These are phyloP conservation scores for Hordeum vulgare DNA, from an alignment of 176 grass and related monocot species.

Conservation along the genomic window DNA sequence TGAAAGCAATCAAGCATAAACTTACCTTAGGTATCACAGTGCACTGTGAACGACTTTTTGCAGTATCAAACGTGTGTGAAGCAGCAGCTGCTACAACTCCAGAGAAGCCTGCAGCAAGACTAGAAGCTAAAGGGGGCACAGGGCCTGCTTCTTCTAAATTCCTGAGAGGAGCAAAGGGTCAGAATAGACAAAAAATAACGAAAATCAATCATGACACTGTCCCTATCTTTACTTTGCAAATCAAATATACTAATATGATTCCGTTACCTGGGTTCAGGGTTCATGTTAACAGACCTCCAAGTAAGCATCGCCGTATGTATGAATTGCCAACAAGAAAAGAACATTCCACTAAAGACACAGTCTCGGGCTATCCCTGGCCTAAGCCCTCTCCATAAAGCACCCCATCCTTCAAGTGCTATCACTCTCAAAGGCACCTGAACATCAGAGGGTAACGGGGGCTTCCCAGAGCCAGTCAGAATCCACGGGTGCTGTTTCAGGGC, in stretches of 20 bases:
- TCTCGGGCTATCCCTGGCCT: constrained; percentile 71
- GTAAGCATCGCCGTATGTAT: constrained; percentile 74
- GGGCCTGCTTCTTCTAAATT: constrained; percentile 72
- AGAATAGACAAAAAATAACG: neutral
- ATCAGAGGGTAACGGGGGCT: constrained; percentile 72
- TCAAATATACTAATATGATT: neutral
- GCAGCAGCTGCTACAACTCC: constrained; percentile 61
- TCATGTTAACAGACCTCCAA: constrained; percentile 70
- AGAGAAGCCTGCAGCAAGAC: constrained; percentile 79
- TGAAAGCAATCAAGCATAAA: neutral
- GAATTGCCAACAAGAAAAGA: constrained; percentile 95
- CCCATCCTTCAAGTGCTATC: constrained; percentile 80
- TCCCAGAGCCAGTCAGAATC: constrained; percentile 89
- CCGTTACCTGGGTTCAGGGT: constrained; percentile 68
- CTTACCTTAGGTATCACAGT: constrained; percentile 80
- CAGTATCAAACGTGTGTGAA: constrained; percentile 91
- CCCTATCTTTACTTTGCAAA: constrained; percentile 2
- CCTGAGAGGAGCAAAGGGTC: constrained; percentile 32
- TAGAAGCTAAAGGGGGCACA: constrained; percentile 59
- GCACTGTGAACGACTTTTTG: constrained; percentile 84
- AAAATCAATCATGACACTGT: neutral
- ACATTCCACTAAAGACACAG: constrained; percentile 79
- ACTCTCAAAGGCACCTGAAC: constrained; percentile 65
- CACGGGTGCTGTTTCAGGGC: constrained; percentile 78
- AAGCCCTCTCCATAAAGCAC: constrained; percentile 87